Evolutionary conservation across 805 yeast genomes (phyloP), one percentile per base, ranked within the genome.

Genomic region (Candida maltosa): DNA sequence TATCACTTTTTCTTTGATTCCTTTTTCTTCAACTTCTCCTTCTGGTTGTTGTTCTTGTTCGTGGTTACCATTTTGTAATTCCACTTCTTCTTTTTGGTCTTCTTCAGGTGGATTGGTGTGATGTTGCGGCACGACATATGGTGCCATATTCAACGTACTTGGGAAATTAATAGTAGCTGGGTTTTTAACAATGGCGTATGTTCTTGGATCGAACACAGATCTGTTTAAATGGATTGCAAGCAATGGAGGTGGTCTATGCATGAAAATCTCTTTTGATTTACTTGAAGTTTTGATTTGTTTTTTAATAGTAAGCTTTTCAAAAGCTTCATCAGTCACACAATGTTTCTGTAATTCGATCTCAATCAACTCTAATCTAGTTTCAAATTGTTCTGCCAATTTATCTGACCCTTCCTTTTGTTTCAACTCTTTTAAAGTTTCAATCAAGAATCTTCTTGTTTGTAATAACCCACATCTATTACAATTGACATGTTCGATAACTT

Each of bases 401-500:
- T 52, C 62, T 32, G 79, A 70, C 42, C 66, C 71, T 2, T 52
- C 48, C 41, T 89, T 70, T 10, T 51, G 47, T 9, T 51, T 38
- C 18, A 80, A 30, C 12, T 34, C 47, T 3, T 48, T 46, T 4
- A 71, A 34, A 42, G 73, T 72, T 11, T 56, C 64, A 14, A 47
- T 34, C 22, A 82, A 58, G 42, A 71, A 78, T n/a, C 67, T 70
- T 34, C 59, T 62, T 9, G 85, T 80, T 39, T 79, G 80, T 19
- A 58, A 57, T 45, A 91, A 67, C 3, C 94, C 91, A 66, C 97
- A 91, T 49, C 97, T 72, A 52, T 89, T 87, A 65, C 98, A 91
- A 58, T 88, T 91, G 24, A 91, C 98, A 30, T 88, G 96, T 46
- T 87, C 89, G 39, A 91, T 88, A 16, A 84, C 76, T 54, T 91